A percentile compares a stretch with the other conserved stretches of the same genome.
phyloP scores from a whole-genome alignment of 306 rosid genomes.

The Canavalia ensiformis region DNA sequence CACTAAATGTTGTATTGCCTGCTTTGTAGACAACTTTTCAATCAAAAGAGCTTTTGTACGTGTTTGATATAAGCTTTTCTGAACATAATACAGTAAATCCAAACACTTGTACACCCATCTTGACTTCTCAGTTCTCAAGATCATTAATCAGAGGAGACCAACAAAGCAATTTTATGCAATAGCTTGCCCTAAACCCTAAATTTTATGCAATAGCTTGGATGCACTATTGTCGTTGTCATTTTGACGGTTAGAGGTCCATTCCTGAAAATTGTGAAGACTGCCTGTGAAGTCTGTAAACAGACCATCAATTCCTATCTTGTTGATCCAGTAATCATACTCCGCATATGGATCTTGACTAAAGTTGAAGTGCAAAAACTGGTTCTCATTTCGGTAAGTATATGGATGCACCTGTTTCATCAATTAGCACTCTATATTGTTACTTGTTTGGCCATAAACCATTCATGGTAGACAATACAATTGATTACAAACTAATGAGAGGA shows the following conservation, averaged over 20 bases:
- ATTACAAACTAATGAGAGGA: background rate
- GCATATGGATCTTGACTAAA: conserved; percentile 79
- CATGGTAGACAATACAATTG: conserved; percentile 4
- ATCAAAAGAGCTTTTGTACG: background rate
- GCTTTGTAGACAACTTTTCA: background rate
- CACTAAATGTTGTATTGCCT: background rate
- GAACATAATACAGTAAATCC: background rate
- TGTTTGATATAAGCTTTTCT: conserved; percentile 3
- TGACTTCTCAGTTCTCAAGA: conserved; percentile 12
- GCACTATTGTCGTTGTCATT: conserved; percentile 41
- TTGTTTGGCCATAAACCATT: conserved; percentile 32
- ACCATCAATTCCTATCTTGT: conserved; percentile 84
- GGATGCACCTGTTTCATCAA: conserved; percentile 83
- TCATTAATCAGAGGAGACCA: conserved; percentile 52
- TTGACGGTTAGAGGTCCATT: conserved; percentile 57
- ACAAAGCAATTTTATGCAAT: conserved; percentile 67
- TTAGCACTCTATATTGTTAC: conserved; percentile 17
- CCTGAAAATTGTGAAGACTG: conserved; percentile 76
- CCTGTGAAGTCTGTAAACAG: conserved; percentile 94
- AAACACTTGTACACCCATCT: background rate
- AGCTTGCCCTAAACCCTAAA: conserved; percentile 44
- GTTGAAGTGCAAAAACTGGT: conserved; percentile 64
- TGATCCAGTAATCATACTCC: conserved; percentile 84
- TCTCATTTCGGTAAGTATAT: conserved; percentile 83
- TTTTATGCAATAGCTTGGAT: conserved; percentile 67